Conservation (phyloP, 1,284 basidiomycete genomes). For the Agaricales sp. region DNA sequence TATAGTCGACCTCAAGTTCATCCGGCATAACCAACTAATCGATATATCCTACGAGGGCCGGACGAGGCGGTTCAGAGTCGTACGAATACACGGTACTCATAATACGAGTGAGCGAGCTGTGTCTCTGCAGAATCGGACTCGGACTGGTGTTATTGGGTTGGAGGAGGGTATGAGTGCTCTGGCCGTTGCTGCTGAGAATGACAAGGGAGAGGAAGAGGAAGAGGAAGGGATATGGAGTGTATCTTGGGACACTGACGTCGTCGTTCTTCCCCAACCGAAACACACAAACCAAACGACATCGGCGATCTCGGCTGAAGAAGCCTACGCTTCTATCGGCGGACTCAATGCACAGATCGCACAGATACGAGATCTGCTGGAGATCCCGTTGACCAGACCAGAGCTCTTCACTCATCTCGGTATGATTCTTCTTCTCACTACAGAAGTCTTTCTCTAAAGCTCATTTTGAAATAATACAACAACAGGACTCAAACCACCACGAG, state of each 20-base stretch:
- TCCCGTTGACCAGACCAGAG: conserved; percentile 85
- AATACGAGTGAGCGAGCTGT: conserved; percentile 43
- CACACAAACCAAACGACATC: conserved; percentile 25
- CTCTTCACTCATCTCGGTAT: conserved; percentile 83
- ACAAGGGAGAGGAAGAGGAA: conserved; percentile 23
- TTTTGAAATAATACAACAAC: conserved; percentile 8
- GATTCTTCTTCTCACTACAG: too few relatives aligned
- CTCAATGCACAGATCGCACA: conserved; percentile 81
- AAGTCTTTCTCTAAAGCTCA: conserved; percentile 13
- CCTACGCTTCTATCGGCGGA: conserved; percentile 79
- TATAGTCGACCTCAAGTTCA: conserved; percentile 67
- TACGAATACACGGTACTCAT: conserved; percentile 52
- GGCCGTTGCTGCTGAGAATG: conserved; percentile 28
- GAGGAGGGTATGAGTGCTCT: conserved; percentile 30
- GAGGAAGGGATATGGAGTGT: too few relatives aligned
- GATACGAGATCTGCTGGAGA: conserved; percentile 90
- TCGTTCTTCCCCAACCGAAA: conserved; percentile 25
- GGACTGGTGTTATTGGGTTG: not conserved
- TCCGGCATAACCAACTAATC: conserved; percentile 51
- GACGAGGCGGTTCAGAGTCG: conserved; percentile 21
- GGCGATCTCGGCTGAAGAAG: conserved; percentile 31
- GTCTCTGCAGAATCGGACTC: conserved; percentile 1
- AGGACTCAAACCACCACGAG: conserved; percentile 85
- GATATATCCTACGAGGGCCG: too few relatives aligned
- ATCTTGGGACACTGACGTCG: conserved; percentile 52